Conservation (phyloP, 129 eudicot species). For the Cynara cardunculus region DNA sequence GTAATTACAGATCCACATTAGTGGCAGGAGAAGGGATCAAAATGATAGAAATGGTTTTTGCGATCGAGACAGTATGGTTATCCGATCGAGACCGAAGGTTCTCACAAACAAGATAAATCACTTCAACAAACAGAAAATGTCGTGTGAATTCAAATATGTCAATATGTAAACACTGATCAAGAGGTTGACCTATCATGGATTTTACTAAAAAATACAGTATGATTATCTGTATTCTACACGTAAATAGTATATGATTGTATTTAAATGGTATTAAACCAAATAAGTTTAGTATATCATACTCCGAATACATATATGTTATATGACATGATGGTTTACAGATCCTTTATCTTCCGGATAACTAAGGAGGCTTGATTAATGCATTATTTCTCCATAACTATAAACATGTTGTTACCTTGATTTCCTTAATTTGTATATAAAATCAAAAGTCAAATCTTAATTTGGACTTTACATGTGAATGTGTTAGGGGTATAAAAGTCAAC, state of each 20-base stretch:
- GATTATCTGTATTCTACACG: not conserved
- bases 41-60: not conserved
- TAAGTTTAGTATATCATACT: not conserved
- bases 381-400: not conserved
- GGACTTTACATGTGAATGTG: not conserved
- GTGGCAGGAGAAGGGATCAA: not conserved
- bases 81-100: not conserved
- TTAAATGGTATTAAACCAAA: not conserved
- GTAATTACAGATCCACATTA: not conserved
- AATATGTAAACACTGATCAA: no score
- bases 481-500: not conserved
- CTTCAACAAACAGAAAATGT: not conserved
- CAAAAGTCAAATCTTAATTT: constrained; percentile 16
- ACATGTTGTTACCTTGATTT: not conserved
- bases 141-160: no score
- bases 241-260: no score
- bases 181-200: no score
- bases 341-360: not conserved
- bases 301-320: no score
- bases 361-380: not conserved
- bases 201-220: not conserved
- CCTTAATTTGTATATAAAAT: not conserved
- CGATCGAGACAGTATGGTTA: not conserved
- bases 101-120: not conserved
- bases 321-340: not conserved